A percentile compares a stretch with the other conserved stretches of the same genome.
These are phyloP conservation scores for Zoysia matrella DNA, from an alignment of 202 grass and related monocot species.

Conservation along the genomic window DNA sequence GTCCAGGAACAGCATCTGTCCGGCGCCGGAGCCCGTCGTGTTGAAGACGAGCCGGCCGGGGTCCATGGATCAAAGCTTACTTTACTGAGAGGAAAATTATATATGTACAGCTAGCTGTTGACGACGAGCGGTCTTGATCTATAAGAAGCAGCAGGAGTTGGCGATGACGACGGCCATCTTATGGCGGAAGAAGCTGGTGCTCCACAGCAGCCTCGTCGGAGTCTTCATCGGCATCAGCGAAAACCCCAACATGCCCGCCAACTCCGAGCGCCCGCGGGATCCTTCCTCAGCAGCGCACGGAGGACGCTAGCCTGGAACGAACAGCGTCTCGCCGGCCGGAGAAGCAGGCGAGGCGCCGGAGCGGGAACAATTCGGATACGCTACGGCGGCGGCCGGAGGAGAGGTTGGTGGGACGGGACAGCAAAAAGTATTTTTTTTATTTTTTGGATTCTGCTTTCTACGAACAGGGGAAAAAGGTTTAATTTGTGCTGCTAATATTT, in stretches of 20 bases:
- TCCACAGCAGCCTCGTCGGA: no score
- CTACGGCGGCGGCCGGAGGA: conserved; percentile 27
- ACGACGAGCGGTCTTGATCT: conserved; percentile 31
- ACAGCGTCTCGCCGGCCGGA: background rate
- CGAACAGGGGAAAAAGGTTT: background rate
- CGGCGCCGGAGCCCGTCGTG: no score
- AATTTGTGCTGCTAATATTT: conserved; percentile 19
- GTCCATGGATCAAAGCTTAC: conserved; percentile 60
- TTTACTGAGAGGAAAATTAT: conserved; percentile 23
- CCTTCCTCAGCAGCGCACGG: conserved; percentile 45
- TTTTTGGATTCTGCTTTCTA: conserved; percentile 10
- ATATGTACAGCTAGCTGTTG: conserved; percentile 59
- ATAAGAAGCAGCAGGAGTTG: conserved; percentile 65
- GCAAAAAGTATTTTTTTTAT: background rate
- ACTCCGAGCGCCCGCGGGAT: conserved; percentile 36
- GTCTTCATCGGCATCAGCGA: no score
- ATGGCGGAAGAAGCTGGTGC: conserved; percentile 25
- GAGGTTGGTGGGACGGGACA: background rate
- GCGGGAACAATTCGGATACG: conserved; percentile 49
- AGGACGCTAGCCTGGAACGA: conserved; percentile 29
- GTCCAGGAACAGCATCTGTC: no score
- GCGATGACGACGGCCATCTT: conserved; percentile 82
- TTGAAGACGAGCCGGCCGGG: conserved; percentile 33
- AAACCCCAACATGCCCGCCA: conserved; percentile 52
- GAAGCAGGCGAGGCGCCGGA: conserved; percentile 9